Evolutionary conservation across 352 stramenopile species (phyloP).

Genomic region (Globisporangium megalacanthum): DNA sequence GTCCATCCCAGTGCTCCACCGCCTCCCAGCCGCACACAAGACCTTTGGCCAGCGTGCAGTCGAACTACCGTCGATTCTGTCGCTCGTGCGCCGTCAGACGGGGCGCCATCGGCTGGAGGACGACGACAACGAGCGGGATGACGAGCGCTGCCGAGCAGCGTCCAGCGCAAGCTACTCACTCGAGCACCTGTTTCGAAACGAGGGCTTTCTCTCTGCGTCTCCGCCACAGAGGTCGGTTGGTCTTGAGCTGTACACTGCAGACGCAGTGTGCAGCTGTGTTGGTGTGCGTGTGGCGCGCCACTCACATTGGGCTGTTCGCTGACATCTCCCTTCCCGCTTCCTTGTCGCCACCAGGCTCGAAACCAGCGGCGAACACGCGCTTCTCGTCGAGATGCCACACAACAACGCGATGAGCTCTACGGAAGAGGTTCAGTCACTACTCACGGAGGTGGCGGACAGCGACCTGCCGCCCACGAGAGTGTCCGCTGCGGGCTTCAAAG

Average conservation of each 20-base stretch:
- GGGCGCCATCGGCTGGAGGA: slow-evolving; percentile 23
- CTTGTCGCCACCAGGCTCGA: slow-evolving; percentile 12
- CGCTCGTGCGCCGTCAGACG: slow-evolving; percentile 15
- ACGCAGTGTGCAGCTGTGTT: neutral
- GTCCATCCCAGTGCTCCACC: slow-evolving; percentile 4
- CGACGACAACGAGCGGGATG: slow-evolving; percentile 2
- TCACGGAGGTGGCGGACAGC: slow-evolving; percentile 9
- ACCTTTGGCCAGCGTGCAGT: slow-evolving; percentile 2
- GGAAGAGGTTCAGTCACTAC: slow-evolving; percentile 13
- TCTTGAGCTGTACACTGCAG: neutral
- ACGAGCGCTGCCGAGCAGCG: slow-evolving; percentile 7
- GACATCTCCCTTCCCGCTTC: neutral
- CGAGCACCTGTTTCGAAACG: slow-evolving; percentile 7
- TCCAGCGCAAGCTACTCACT: neutral
- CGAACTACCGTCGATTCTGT: slow-evolving; percentile 17
- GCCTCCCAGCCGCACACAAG: slow-evolving; percentile 1
- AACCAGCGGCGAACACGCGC: neutral
- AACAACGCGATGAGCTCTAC: neutral
- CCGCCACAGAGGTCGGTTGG: slow-evolving; percentile 10
- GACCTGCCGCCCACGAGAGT: slow-evolving; percentile 2
- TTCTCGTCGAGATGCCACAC: slow-evolving; percentile 9
- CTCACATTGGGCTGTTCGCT: too few relatives aligned
- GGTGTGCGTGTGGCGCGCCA: neutral
- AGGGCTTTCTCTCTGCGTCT: slow-evolving; percentile 12
- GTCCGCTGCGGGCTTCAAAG: neutral